A percentile compares a stretch with the other conserved stretches of the same genome.
phyloP scores from a whole-genome alignment of 108 stramenopile genomes.

The Aurantiochytrium sp. region DNA sequence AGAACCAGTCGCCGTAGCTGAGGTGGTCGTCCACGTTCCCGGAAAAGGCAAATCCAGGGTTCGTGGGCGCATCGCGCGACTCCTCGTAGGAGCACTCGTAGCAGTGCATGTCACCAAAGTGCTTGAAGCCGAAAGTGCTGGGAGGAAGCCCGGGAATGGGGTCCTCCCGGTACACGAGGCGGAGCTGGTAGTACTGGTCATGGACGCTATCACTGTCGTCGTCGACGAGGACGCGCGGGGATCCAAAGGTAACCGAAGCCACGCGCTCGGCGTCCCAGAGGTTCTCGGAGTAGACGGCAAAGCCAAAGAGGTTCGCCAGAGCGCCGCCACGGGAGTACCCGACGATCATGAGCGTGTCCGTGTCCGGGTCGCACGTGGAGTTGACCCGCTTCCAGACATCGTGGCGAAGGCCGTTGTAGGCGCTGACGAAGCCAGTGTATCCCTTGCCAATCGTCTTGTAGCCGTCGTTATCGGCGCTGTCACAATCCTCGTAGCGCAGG shows the following conservation, averaged over 20 bases:
- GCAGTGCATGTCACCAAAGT: slow-evolving; percentile 4
- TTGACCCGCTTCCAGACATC: not conserved
- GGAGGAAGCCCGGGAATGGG: not conserved
- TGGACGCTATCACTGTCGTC: not conserved
- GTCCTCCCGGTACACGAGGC: not conserved
- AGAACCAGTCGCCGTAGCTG: not conserved
- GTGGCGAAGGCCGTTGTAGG: not conserved
- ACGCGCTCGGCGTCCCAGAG: slow-evolving; percentile 14
- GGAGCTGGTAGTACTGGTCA: not conserved
- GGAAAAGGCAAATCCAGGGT: not conserved
- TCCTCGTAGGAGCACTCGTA: not conserved
- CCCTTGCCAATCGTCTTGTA: slow-evolving; percentile 18
- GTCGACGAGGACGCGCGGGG: not conserved
- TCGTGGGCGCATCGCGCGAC: not conserved
- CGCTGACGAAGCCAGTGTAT: not conserved
- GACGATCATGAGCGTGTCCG: not conserved
- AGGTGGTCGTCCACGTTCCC: not conserved
- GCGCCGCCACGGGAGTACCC: not conserved
- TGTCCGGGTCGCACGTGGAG: not conserved
- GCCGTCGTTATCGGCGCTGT: not conserved
- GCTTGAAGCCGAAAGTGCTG: not conserved
- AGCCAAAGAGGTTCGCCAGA: not conserved
- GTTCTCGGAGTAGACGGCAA: not conserved
- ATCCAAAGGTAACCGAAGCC: not conserved
- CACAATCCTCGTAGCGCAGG: not conserved